A percentile compares a stretch with the other conserved stretches of the same genome.
Evolutionary conservation across 2,329 filamentous ascomycete genomes (phyloP).

Genomic region (Cadophora sp.): DNA sequence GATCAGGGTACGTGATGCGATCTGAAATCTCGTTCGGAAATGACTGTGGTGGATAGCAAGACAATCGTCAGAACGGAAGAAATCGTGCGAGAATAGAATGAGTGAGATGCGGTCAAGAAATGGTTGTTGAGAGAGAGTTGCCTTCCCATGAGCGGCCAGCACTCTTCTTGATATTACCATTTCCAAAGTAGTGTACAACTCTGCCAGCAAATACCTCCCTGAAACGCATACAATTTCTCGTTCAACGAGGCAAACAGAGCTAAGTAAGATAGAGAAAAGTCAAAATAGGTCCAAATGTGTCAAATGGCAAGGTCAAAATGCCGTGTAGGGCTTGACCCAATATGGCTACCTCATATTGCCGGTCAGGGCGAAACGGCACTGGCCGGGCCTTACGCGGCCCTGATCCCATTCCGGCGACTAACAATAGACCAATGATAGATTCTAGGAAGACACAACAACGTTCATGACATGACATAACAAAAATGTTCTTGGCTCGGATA

Average conservation of each 20-base stretch:
- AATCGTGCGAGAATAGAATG: neutral
- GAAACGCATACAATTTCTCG: slow-evolving; percentile 1
- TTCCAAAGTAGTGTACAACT: neutral
- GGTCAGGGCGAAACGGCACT: neutral
- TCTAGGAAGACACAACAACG: neutral
- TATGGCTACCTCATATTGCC: no score
- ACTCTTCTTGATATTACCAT: neutral
- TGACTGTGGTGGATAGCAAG: neutral
- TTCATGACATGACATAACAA: neutral
- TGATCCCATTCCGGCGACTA: neutral
- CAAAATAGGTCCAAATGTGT: neutral
- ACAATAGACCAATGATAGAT: neutral
- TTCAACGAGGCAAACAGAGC: slow-evolving; percentile 2
- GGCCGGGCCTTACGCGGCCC: neutral
- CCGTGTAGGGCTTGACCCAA: neutral
- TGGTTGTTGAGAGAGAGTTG: neutral
- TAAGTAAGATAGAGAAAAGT: neutral
- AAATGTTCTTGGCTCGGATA: neutral
- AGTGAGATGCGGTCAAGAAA: neutral
- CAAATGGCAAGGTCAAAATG: neutral
- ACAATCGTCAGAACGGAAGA: neutral
- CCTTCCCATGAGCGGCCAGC: neutral
- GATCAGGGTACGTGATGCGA: neutral
- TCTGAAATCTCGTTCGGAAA: neutral
- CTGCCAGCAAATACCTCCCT: slow-evolving; percentile 8